Evolutionary conservation across 2,329 filamentous ascomycete species (phyloP).

Genomic region (Aspergillus persii): DNA sequence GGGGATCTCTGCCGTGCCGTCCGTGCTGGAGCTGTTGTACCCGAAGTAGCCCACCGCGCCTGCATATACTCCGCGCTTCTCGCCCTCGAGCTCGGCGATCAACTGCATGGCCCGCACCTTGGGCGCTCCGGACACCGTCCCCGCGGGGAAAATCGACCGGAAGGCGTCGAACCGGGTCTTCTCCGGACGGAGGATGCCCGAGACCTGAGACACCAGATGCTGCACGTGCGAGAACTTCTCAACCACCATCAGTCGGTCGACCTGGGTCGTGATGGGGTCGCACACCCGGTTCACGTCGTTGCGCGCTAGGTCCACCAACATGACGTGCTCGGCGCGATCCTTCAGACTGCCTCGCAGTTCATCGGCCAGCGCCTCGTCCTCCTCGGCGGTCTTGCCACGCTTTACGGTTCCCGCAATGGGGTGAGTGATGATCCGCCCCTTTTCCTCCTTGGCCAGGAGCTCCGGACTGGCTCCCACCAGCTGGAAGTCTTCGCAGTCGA

Average conservation of each 20-base stretch:
- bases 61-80: constrained; percentile 94
- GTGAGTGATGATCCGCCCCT: constrained; percentile 86
- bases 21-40: constrained; percentile 68
- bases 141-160: constrained; percentile 92
- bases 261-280: constrained; percentile 82
- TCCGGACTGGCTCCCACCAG: constrained; percentile 95
- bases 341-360: constrained; percentile 79
- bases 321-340: constrained; percentile 92
- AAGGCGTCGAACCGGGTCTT: constrained; percentile 95
- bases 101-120: constrained; percentile 97
- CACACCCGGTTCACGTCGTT: constrained; percentile 97
- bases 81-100: constrained; percentile 87
- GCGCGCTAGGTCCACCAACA: constrained; percentile 92
- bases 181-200: constrained; percentile 75
- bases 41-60: constrained; percentile 97
- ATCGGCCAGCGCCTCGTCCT: constrained; percentile 75
- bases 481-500: constrained; percentile 88
- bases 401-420: constrained; percentile 95
- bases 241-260: constrained; percentile 91
- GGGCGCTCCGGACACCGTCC: constrained; percentile 90
- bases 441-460: constrained; percentile 86
- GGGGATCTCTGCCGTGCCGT: constrained; percentile 62
- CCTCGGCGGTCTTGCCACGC: constrained; percentile 74
- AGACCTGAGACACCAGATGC: constrained; percentile 94
- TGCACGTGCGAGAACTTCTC: constrained; percentile 96